Conservation (phyloP, 2,329 filamentous ascomycete genomes). For the Aspergillus caelatus region DNA sequence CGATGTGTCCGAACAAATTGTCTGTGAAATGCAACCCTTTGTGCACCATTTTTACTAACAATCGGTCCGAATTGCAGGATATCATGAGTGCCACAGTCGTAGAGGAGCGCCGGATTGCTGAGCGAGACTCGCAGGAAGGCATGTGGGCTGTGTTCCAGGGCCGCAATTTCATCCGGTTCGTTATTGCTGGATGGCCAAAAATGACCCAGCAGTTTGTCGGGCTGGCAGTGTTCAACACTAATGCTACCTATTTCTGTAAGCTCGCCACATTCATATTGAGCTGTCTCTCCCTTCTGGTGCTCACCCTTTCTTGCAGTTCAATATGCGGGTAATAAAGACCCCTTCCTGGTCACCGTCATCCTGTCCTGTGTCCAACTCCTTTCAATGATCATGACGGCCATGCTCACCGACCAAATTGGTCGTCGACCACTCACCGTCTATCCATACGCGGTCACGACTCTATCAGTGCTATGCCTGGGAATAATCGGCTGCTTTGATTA, state of each 20-base stretch:
- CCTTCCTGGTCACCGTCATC: slow-evolving; percentile 48
- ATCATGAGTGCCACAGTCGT: slow-evolving; percentile 40
- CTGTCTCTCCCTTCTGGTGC: slow-evolving; percentile 7
- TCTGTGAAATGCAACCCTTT: slow-evolving; percentile 11
- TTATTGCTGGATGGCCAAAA: slow-evolving; percentile 46
- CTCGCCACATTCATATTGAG: neutral
- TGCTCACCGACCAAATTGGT: slow-evolving; percentile 38
- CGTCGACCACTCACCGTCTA: slow-evolving; percentile 46
- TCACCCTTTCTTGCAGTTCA: slow-evolving; percentile 32
- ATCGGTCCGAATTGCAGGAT: slow-evolving; percentile 19
- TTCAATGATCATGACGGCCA: slow-evolving; percentile 44
- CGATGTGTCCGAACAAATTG: slow-evolving; percentile 37
- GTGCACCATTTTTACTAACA: neutral
- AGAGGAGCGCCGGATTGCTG: slow-evolving; percentile 35
- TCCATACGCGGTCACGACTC: slow-evolving; percentile 41
- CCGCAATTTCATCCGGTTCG: slow-evolving; percentile 40
- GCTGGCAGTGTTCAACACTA: slow-evolving; percentile 43
- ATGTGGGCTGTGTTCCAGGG: slow-evolving; percentile 42
- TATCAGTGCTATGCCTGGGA: slow-evolving; percentile 42
- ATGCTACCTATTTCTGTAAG: slow-evolving; percentile 45
- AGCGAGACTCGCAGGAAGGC: slow-evolving; percentile 31
- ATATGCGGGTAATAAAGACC: slow-evolving; percentile 45
- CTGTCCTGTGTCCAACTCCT: slow-evolving; percentile 47
- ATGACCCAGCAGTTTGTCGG: slow-evolving; percentile 46
- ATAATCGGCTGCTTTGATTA: slow-evolving; percentile 48